Evolutionary conservation across 257 asterid species (phyloP).

Genomic region (Gentiana dahurica): DNA sequence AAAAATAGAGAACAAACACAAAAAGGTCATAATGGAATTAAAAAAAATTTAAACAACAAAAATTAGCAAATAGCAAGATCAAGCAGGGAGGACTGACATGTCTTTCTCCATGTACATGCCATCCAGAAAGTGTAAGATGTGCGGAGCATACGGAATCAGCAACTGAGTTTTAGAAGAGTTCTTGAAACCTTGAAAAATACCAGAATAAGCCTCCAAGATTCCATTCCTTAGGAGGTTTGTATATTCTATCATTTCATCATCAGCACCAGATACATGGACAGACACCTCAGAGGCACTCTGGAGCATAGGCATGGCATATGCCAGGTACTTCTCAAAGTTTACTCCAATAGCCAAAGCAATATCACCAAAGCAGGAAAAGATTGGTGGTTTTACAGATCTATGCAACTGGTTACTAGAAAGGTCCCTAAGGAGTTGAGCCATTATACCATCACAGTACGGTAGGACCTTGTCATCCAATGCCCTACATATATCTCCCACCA

Average conservation of each 20-base stretch:
- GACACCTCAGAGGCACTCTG: constrained; percentile 24
- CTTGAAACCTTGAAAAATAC: constrained; percentile 22
- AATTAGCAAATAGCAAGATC: neutral
- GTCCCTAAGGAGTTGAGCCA: constrained; percentile 21
- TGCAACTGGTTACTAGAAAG: constrained; percentile 20
- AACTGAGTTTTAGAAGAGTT: constrained; percentile 22
- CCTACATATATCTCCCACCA: constrained; percentile 24
- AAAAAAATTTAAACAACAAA: neutral
- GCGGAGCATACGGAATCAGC: constrained; percentile 21
- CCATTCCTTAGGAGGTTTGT: constrained; percentile 19
- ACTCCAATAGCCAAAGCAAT: constrained; percentile 24
- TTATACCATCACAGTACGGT: constrained; percentile 24
- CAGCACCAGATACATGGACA: constrained; percentile 16
- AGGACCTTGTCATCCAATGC: constrained; percentile 20
- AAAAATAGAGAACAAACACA: constrained; percentile 6
- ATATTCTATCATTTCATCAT: constrained; percentile 22
- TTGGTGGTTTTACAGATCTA: constrained; percentile 25
- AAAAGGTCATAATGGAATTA: neutral
- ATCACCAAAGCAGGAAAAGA: constrained; percentile 25
- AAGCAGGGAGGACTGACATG: constrained; percentile 12
- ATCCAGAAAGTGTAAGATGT: constrained; percentile 20
- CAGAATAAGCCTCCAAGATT: constrained; percentile 21
- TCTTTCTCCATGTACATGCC: constrained; percentile 23
- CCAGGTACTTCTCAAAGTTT: constrained; percentile 19
- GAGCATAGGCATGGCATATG: constrained; percentile 24